Percentiles rank a stretch among this genome's conserved stretches.
Conservation (phyloP, 257 asterid species). For the Solanum rostratum region DNA sequence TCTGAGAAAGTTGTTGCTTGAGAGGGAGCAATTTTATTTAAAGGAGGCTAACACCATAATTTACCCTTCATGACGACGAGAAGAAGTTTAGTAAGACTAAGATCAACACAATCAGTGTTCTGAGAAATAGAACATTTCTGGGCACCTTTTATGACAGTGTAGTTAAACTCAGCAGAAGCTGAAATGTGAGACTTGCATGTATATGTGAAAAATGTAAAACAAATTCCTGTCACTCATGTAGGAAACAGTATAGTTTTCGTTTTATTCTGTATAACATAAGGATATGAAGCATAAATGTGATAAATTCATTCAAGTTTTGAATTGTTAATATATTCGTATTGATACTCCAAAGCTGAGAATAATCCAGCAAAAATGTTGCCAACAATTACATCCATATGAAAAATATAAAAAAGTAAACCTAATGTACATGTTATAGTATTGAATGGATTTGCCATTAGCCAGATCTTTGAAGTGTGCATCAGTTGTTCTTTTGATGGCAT, state of each 20-base stretch:
- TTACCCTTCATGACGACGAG: not conserved
- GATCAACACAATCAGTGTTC: not conserved
- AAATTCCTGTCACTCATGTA: not conserved
- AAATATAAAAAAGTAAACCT: not conserved
- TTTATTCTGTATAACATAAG: not conserved
- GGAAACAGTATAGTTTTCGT: not conserved
- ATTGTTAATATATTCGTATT: not conserved
- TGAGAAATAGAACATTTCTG: not conserved
- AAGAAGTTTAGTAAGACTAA: not conserved
- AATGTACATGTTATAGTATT: not conserved
- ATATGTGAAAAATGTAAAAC: not conserved
- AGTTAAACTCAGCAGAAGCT: not conserved
- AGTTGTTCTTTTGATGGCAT: not conserved
- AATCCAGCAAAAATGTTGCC: not conserved
- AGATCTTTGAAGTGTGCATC: not conserved
- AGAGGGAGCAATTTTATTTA: not conserved
- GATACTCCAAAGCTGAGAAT: not conserved
- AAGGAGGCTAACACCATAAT: not conserved
- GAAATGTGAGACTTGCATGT: not conserved
- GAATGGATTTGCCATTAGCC: not conserved
- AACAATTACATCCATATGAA: not conserved
- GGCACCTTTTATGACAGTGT: not conserved
- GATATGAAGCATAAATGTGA: not conserved
- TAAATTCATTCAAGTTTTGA: not conserved
- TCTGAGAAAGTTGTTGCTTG: conserved; percentile 8